phyloP scores from a whole-genome alignment of 805 yeast species.

The Brettanomyces custersianus region DNA sequence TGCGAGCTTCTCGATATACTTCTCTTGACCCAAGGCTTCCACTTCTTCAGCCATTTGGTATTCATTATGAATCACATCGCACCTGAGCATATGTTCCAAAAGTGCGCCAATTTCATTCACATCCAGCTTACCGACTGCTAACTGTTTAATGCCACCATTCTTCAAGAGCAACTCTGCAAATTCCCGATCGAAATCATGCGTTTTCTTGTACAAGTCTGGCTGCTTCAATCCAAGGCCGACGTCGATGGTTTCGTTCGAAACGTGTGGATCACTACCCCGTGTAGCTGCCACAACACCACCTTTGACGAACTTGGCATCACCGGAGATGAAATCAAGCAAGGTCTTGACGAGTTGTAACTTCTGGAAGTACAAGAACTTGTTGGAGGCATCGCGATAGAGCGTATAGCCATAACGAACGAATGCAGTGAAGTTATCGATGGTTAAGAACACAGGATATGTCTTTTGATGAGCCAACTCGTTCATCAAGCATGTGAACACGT shows the following conservation, averaged over 20 bases:
- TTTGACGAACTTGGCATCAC: constrained; percentile 38
- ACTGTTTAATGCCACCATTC: constrained; percentile 17
- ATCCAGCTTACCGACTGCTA: constrained; percentile 36
- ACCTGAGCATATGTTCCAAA: constrained; percentile 32
- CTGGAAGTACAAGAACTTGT: constrained; percentile 46
- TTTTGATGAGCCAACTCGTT: constrained; percentile 46
- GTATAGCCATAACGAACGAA: constrained; percentile 47
- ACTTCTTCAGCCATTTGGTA: constrained; percentile 22
- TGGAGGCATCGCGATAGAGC: constrained; percentile 48
- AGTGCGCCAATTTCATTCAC: constrained; percentile 35
- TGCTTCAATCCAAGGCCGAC: constrained; percentile 33
- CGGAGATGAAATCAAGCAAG: constrained; percentile 45
- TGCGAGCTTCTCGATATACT: constrained; percentile 26
- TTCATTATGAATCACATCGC: constrained; percentile 29
- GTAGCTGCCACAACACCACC: constrained; percentile 65
- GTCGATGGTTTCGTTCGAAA: constrained; percentile 52
- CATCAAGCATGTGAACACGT: constrained; percentile 44
- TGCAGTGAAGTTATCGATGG: constrained; percentile 70
- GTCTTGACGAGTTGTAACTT: constrained; percentile 57
- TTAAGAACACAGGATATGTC: constrained; percentile 47
- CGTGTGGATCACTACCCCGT: constrained; percentile 42
- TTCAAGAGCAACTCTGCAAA: constrained; percentile 39
- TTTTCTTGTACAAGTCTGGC: constrained; percentile 48
- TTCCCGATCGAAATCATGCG: constrained; percentile 41
- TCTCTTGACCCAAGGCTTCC: constrained; percentile 9